phyloP scores from a whole-genome alignment of 768 basidiomycete species.

The Aureoboletus auriporus region DNA sequence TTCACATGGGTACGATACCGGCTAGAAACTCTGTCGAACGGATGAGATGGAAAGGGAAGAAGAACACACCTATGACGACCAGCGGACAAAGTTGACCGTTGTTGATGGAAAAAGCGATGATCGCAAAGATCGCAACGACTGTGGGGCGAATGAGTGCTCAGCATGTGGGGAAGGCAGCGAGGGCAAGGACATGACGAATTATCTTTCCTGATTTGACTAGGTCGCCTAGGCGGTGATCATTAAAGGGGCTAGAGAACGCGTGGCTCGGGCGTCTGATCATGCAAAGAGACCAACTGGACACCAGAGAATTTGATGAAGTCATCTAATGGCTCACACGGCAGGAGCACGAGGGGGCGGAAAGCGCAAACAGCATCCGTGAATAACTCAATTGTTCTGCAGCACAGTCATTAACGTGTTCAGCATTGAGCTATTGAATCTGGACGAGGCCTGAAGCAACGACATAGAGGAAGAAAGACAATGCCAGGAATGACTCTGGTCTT shows the following conservation, averaged over 20 bases:
- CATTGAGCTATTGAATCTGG: no score
- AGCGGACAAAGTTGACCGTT: slow-evolving; percentile 88
- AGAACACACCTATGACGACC: slow-evolving; percentile 68
- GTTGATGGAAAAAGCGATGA: slow-evolving; percentile 57
- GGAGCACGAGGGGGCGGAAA: no score
- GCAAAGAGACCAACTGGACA: neutral
- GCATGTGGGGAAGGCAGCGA: neutral
- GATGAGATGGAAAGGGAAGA: no score
- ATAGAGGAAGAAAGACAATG: no score
- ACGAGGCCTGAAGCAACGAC: no score
- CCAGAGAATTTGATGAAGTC: no score
- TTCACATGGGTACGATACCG: slow-evolving; percentile 36
- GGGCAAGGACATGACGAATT: no score
- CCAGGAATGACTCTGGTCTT: no score
- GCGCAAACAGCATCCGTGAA: no score
- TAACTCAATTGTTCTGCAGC: no score
- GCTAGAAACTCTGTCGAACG: slow-evolving; percentile 52
- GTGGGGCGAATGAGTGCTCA: neutral
- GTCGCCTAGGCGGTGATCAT: slow-evolving; percentile 43
- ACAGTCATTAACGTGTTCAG: no score
- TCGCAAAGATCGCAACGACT: slow-evolving; percentile 84
- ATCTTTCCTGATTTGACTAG: slow-evolving; percentile 88
- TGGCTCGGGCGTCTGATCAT: slow-evolving; percentile 27
- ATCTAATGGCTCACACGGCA: no score
- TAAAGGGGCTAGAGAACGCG: slow-evolving; percentile 55